A percentile compares a stretch with the other conserved stretches of the same genome.
These are phyloP conservation scores for Daldinia bambusicola DNA, from an alignment of 495 filamentous ascomycete species.

Conservation along the genomic window DNA sequence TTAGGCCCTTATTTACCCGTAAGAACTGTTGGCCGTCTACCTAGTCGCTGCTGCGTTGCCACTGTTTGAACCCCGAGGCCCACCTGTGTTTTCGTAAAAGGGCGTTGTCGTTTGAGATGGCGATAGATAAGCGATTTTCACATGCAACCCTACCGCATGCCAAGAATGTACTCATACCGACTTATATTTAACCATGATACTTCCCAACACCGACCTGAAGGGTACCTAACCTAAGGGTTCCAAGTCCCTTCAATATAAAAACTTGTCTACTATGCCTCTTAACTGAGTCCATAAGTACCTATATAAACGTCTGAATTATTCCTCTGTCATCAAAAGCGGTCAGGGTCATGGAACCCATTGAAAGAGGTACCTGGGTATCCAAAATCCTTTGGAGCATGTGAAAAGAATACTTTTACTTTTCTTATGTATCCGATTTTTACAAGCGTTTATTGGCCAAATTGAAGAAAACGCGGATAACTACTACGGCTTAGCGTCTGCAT, in stretches of 20 bases:
- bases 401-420: background rate
- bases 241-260: too few relatives aligned
- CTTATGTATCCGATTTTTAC: too few relatives aligned
- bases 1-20: background rate
- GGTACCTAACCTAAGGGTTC: background rate
- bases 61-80: constrained; percentile 28
- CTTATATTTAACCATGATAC: background rate
- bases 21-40: too few relatives aligned
- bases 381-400: constrained; percentile 5
- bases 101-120: constrained; percentile 7
- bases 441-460: background rate
- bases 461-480: constrained; percentile 7
- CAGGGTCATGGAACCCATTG: background rate
- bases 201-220: background rate
- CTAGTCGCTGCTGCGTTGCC: constrained; percentile 15
- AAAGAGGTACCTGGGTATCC: background rate
- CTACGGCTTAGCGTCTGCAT: constrained; percentile 1
- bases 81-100: constrained; percentile 20
- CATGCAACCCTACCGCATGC: constrained; percentile 33
- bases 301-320: background rate
- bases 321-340: background rate
- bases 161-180: background rate
- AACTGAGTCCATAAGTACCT: background rate
- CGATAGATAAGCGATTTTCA: constrained; percentile 38
- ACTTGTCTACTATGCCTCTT: background rate